Evolutionary conservation across 768 basidiomycete species (phyloP).

Genomic region (Agaricus subrufescens): DNA sequence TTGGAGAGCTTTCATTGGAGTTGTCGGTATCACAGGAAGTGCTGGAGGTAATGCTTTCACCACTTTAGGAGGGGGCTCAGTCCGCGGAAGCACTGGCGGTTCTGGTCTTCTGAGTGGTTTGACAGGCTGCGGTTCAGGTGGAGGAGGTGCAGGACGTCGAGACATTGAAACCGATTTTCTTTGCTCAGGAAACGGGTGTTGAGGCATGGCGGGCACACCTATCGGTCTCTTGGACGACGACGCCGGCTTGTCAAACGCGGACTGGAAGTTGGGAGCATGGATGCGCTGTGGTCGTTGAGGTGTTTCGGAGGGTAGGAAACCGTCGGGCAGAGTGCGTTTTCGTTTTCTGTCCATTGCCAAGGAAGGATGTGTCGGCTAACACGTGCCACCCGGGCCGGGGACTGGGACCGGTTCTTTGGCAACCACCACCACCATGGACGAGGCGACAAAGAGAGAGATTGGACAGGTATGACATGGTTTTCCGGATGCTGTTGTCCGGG

Average conservation of each 20-base stretch:
- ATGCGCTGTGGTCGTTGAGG: neutral
- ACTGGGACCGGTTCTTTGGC: neutral
- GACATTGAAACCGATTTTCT: neutral
- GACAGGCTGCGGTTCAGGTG: neutral
- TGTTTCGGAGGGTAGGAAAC: neutral
- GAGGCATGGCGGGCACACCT: neutral
- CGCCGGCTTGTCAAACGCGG: neutral
- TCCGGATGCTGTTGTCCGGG: neutral
- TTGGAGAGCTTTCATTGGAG: neutral
- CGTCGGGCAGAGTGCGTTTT: neutral
- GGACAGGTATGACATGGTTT: slow-evolving; percentile 16
- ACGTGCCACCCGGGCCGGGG: neutral
- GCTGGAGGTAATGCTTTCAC: slow-evolving; percentile 1
- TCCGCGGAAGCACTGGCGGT: neutral
- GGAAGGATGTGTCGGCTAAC: neutral
- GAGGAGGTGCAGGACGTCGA: neutral
- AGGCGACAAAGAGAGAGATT: slow-evolving; percentile 33
- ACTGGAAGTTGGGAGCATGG: slow-evolving; percentile 3
- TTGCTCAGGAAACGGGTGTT: neutral
- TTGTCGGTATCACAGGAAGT: neutral
- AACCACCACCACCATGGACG: slow-evolving; percentile 19
- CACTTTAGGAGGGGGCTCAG: neutral
- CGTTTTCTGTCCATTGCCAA: slow-evolving; percentile 2
- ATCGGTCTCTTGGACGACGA: neutral
- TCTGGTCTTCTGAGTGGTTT: neutral